Base-by-base conservation (phyloP, 2,329 filamentous ascomycete species). In the Nigrograna mackinnonii region DNA sequence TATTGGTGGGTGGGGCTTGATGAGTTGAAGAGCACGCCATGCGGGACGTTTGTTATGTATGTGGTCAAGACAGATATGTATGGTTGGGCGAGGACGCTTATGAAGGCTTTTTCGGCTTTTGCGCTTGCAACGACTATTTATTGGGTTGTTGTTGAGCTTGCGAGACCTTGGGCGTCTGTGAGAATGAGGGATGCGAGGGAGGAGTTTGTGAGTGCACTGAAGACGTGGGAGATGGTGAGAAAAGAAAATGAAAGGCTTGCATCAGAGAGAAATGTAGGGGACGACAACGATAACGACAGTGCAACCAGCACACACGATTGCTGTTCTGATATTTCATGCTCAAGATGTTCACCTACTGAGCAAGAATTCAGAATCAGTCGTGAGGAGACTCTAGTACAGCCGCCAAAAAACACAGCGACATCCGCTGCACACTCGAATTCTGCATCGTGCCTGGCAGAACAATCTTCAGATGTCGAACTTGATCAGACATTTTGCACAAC, bases 1-100 rank as follows among this genome's bases (percentile, higher is more conserved):
- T 61, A 61, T 31, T 62, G 54, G 55, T 61, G 46, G 43, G 22
- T 20, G 14, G 58, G 49, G 11, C 4, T 62, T 7, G 46, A 55
- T 28, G 3, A 43, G 7, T 54, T 53, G 49, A 35, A 50, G 36
- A 34, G 39, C 28, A 54, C 49, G 12, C 50, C 50, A 3, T 58
- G 55, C 24, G 49, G 53, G 4, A 55, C 52, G 11, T 50, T 39
- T 37, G 22, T 52, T 14, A 46, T 50, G 37, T 57, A 47, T 43
- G 34, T 57, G 2, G 46, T 44, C 5, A 54, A 51, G 42, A 44
- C 46, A 13, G 46, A 50, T 41, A 42, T 56, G 40, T 56, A 49
- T 49, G 50, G 56, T 5, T 55, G 54, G 49, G 37, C 45, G 14
- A 50, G 57, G 31, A 53, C 39, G 26, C 37, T 47, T 17, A 49